Evolutionary conservation across 345 rosid genomes (phyloP), one percentile per base, ranked within the genome.

Genomic region (Geranium brycei): DNA sequence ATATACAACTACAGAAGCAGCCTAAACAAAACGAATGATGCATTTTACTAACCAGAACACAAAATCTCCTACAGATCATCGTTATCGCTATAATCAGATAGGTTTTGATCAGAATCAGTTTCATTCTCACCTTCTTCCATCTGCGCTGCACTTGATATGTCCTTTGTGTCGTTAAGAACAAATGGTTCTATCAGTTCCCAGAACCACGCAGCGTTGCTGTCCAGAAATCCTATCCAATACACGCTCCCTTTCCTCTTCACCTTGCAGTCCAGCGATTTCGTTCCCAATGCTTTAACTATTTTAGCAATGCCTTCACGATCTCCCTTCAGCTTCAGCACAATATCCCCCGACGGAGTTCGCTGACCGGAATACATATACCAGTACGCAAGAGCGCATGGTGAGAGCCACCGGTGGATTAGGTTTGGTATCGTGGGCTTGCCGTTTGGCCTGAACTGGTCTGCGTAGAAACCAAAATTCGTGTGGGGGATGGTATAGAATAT

Each of bases 361-460:
- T 75, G 67, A 2, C 96, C 95, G 0, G 90, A 84, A 62, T 86
- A 86, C 97, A 87, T 86, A 32, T 80, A 90, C 96, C 96, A 87
- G 77, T 85, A 85, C 0, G 95, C 97, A 17, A 90, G 85, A 61
- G 81, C 78, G 0, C 72, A 73, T 0, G 95, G 95, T 3, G 95
- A 82, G 60, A 90, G 74, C 99, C 97, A 93, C 66, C 96, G 64
- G 67, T 93, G 91, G 31, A 93, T 83, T 70, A 93, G 77, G 79
- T 90, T 93, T 1, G 99, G 97, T 64, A 89, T 79, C 78, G 66
- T 66, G 0, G 83, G 79, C 17, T 35, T 73, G 19, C 84, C 90
- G 58, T 70, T 77, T 38, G 91, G 88, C 84, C 81, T 78, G 76
- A 90, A 93, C 66, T 87, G 84, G 19, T 86, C 86, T 0, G 86